A percentile compares a stretch with the other conserved stretches of the same genome.
Evolutionary conservation across 768 basidiomycete genomes (phyloP).

Genomic region (Agaricus blazei): DNA sequence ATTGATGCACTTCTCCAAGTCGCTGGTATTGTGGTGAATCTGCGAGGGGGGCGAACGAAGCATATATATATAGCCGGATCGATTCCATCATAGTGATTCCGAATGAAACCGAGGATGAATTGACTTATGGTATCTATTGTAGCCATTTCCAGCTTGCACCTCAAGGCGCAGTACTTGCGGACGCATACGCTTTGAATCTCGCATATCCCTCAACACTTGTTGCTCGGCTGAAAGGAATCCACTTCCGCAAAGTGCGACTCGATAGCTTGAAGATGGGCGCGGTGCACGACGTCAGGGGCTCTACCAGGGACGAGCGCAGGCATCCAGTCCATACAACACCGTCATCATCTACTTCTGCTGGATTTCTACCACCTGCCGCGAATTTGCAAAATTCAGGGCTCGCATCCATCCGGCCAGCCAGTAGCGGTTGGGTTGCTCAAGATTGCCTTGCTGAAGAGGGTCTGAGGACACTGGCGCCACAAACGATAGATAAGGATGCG

Average conservation of each 20-base stretch:
- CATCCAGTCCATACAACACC: neutral
- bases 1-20: slow-evolving; percentile 64
- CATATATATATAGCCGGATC: slow-evolving; percentile 59
- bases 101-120: slow-evolving; percentile 31
- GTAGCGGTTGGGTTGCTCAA: slow-evolving; percentile 27
- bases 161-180: slow-evolving; percentile 41
- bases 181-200: slow-evolving; percentile 45
- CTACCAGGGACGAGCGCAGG: neutral
- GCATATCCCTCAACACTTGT: slow-evolving; percentile 36
- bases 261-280: slow-evolving; percentile 43
- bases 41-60: slow-evolving; percentile 45
- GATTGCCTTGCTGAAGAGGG: slow-evolving; percentile 37
- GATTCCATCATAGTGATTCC: slow-evolving; percentile 43
- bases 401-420: slow-evolving; percentile 7
- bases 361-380: too few relatives aligned
- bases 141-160: slow-evolving; percentile 37
- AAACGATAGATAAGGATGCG: slow-evolving; percentile 17
- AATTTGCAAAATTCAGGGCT: neutral
- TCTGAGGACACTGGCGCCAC: slow-evolving; percentile 14
- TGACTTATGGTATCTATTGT: slow-evolving; percentile 48
- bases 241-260: slow-evolving; percentile 53
- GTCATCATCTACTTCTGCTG: too few relatives aligned
- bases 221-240: slow-evolving; percentile 51
- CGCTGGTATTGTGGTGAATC: slow-evolving; percentile 66
- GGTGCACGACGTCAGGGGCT: slow-evolving; percentile 24